Evolutionary conservation across 2,329 filamentous ascomycete genomes (phyloP).

Genomic region (Cladophialophora yegresii): DNA sequence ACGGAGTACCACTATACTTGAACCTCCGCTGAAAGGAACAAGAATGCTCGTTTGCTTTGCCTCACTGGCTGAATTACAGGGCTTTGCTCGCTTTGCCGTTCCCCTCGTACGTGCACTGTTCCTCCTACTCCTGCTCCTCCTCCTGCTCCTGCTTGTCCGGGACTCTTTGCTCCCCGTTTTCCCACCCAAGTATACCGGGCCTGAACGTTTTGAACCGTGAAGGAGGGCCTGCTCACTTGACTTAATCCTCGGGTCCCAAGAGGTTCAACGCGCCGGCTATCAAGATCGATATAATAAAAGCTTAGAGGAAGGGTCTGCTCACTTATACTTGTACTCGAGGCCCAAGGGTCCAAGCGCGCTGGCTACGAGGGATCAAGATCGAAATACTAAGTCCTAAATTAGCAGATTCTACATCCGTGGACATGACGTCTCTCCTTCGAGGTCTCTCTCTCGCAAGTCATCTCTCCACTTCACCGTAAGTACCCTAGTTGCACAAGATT

Average conservation of each 20-base stretch:
- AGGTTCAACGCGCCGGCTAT: no score
- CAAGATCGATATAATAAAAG: no score
- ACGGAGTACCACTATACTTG: no score
- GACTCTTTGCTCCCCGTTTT: neutral
- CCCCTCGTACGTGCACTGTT: neutral
- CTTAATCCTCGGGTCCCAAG: no score
- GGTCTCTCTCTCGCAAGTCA: neutral
- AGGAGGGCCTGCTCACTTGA: no score
- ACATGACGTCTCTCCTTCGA: neutral
- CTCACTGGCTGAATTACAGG: neutral
- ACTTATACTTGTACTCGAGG: no score
- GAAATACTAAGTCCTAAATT: neutral
- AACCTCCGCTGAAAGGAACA: neutral
- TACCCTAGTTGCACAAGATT: neutral
- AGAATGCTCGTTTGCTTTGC: neutral
- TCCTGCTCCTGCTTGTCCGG: no score
- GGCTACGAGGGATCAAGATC: neutral
- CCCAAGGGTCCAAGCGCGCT: no score
- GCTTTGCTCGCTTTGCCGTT: neutral
- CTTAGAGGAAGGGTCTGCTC: no score
- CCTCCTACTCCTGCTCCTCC: neutral
- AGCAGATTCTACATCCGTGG: no score
- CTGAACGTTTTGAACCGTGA: no score
- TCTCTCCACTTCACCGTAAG: neutral
- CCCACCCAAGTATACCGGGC: neutral